Evolutionary conservation across 2,329 filamentous ascomycete species (phyloP).

Genomic region (Graphilbum fragrans): DNA sequence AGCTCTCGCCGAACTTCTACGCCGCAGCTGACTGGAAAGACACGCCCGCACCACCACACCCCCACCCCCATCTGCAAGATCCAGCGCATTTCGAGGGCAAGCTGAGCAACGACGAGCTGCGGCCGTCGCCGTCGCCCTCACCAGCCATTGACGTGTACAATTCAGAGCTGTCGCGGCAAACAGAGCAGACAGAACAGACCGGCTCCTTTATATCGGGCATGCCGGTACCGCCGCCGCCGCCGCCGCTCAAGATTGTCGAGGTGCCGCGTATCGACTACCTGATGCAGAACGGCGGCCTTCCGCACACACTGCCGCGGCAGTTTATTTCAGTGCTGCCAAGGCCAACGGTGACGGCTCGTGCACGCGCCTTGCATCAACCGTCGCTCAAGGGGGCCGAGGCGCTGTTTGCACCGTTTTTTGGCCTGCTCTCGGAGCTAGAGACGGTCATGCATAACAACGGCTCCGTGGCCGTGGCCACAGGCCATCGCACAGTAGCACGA

Average conservation of each 20-base stretch:
- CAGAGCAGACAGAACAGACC: not conserved
- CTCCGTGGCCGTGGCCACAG: conserved; percentile 87
- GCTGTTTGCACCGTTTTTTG: conserved; percentile 73
- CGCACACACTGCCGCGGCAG: conserved; percentile 57
- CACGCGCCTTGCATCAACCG: conserved; percentile 34
- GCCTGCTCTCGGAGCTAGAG: conserved; percentile 75
- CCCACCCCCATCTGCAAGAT: conserved; percentile 6
- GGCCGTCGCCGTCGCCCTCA: not conserved
- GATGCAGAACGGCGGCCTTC: conserved; percentile 74
- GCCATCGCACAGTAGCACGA: conserved; percentile 87
- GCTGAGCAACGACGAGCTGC: not conserved
- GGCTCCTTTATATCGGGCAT: conserved; percentile 14
- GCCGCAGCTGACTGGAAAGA: conserved; percentile 18
- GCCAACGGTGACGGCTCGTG: conserved; percentile 27
- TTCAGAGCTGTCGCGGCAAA: conserved; percentile 4
- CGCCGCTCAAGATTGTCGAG: conserved; percentile 57
- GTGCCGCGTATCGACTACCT: conserved; percentile 84
- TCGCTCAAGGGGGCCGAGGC: conserved; percentile 56
- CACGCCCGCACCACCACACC: conserved; percentile 34
- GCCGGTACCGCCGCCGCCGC: conserved; percentile 60
- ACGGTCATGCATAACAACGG: conserved; percentile 72
- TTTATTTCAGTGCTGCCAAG: conserved; percentile 55
- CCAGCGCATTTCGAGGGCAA: not conserved
- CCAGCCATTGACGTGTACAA: not conserved
- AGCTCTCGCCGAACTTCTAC: conserved; percentile 7